phyloP scores from a whole-genome alignment of 164 flowering plant genomes.

The Chimonanthus praecox region DNA sequence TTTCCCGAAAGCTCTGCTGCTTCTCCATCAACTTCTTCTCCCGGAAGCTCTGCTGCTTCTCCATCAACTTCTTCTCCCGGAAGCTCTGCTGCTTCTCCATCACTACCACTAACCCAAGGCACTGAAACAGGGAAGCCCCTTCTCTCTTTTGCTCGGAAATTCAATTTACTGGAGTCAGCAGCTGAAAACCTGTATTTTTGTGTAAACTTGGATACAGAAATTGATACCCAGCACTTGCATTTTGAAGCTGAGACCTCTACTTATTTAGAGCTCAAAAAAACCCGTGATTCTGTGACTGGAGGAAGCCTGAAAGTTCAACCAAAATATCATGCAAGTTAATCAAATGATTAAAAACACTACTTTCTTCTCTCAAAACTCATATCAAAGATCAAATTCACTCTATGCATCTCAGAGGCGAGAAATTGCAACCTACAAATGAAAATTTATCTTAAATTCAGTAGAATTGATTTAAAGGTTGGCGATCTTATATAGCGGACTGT shows the following conservation, averaged over 20 bases:
- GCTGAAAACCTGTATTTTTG: background rate
- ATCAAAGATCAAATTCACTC: background rate
- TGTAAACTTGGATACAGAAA: background rate
- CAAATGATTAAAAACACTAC: background rate
- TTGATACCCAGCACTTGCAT: background rate
- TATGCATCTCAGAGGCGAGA: background rate
- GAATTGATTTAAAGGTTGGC: too few relatives aligned
- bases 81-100: conserved; percentile 45
- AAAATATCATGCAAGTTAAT: background rate
- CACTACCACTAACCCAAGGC: background rate
- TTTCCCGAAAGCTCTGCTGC: conserved; percentile 32
- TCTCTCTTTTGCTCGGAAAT: background rate
- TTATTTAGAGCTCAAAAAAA: background rate
- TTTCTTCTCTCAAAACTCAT: background rate
- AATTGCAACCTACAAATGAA: background rate
- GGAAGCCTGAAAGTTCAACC: background rate
- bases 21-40: conserved; percentile 52
- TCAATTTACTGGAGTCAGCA: background rate
- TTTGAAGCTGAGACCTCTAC: background rate
- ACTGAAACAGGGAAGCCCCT: background rate
- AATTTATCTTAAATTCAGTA: too few relatives aligned
- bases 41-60: conserved; percentile 36
- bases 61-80: conserved; percentile 51
- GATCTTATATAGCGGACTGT: too few relatives aligned
- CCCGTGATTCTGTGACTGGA: background rate